phyloP scores from a whole-genome alignment of 306 rosid genomes.

The Vigna mungo region DNA sequence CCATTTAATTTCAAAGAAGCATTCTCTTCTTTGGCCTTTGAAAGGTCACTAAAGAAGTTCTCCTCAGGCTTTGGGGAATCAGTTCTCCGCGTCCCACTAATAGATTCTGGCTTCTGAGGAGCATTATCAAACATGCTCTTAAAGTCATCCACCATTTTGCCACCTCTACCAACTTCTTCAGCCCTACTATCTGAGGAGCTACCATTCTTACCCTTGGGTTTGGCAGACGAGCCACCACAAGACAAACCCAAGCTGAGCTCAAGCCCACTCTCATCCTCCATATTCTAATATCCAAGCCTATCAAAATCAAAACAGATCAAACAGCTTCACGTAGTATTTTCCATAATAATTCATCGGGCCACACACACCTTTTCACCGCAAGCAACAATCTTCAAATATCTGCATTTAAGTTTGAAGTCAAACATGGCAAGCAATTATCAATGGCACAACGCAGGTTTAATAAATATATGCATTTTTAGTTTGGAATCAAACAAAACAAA shows the following conservation, averaged over 20 bases:
- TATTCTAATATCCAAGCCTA: conserved; percentile 46
- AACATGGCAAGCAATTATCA: conserved; percentile 34
- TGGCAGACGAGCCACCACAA: conserved; percentile 79
- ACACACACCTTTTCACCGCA: conserved; percentile 4
- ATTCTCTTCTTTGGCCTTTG: conserved; percentile 69
- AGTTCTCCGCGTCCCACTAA: conserved; percentile 57
- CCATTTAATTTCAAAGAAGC: conserved; percentile 69
- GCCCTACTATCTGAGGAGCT: conserved; percentile 63
- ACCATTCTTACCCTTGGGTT: conserved; percentile 78
- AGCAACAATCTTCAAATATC: conserved; percentile 36
- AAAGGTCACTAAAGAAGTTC: conserved; percentile 86
- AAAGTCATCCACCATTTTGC: conserved; percentile 78
- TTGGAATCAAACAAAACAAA: conserved; percentile 37
- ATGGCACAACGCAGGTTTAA: conserved; percentile 29
- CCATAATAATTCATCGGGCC: conserved; percentile 21
- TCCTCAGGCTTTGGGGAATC: conserved; percentile 73
- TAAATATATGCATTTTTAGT: conserved; percentile 32
- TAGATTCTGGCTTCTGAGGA: conserved; percentile 72
- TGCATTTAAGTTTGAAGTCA: conserved; percentile 40
- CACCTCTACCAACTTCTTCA: conserved; percentile 78
- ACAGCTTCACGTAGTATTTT: conserved; percentile 30
- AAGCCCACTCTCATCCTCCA: conserved; percentile 95
- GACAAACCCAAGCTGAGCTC: conserved; percentile 97
- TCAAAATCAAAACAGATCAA: conserved; percentile 39
- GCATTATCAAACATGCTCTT: conserved; percentile 72